phyloP scores from a whole-genome alignment of 768 basidiomycete genomes.

The Termitomyces sp. region DNA sequence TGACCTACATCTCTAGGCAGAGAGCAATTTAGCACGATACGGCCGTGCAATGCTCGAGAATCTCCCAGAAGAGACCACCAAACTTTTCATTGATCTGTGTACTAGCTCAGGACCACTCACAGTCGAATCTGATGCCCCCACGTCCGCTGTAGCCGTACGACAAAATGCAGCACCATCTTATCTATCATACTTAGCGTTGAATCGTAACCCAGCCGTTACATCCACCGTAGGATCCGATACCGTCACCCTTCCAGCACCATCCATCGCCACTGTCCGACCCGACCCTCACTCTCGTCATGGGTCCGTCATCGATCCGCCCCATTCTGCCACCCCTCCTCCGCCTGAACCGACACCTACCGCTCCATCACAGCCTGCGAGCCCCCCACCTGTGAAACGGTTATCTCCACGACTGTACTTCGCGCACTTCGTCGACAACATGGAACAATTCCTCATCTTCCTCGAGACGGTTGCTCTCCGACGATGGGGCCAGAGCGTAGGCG shows the following conservation, averaged over 20 bases:
- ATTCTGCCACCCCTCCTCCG: conserved; percentile 27
- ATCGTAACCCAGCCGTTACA: conserved; percentile 46
- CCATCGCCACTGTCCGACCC: conserved; percentile 43
- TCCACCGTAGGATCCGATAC: conserved; percentile 41
- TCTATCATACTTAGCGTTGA: conserved; percentile 77
- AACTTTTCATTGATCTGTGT: conserved; percentile 89
- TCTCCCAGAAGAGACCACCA: conserved; percentile 86
- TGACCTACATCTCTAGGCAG: conserved; percentile 50
- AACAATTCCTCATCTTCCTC: conserved; percentile 81
- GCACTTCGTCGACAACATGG: conserved; percentile 89
- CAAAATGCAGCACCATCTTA: conserved; percentile 56
- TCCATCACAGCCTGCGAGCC: conserved; percentile 16
- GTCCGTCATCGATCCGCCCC: conserved; percentile 35
- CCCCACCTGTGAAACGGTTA: conserved; percentile 50
- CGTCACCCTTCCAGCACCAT: conserved; percentile 41
- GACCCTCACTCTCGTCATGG: conserved; percentile 37
- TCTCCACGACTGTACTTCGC: conserved; percentile 89
- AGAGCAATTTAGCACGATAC: conserved; percentile 83
- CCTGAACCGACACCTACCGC: conserved; percentile 33
- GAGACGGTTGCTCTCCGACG: conserved; percentile 79
- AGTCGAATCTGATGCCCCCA: conserved; percentile 37
- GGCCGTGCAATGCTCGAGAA: conserved; percentile 82
- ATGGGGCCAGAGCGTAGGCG: conserved; percentile 72
- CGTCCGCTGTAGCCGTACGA: conserved; percentile 23
- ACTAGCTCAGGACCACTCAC: conserved; percentile 58